These are phyloP conservation scores for Aquilaria sinensis DNA, from an alignment of 345 rosid species.

Conservation along the genomic window DNA sequence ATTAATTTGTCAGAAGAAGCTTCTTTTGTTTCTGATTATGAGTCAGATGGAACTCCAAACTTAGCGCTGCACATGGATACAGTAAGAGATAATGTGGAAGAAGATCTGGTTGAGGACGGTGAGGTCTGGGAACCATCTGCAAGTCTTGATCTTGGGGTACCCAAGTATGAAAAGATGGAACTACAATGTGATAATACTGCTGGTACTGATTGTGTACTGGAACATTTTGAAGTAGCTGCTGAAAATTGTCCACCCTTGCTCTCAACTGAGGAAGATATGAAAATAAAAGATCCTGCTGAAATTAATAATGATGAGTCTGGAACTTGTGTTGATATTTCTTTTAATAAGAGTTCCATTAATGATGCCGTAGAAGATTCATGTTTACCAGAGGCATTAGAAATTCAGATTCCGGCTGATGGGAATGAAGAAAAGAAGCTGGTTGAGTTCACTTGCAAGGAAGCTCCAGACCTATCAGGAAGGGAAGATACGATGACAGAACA, in stretches of 20 bases:
- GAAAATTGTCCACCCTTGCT: conserved; percentile 20
- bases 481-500: conserved; percentile 19
- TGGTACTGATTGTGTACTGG: conserved; percentile 24
- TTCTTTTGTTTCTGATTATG: conserved; percentile 35
- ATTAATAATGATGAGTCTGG: conserved; percentile 15
- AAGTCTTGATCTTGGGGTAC: conserved; percentile 18
- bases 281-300: conserved; percentile 23
- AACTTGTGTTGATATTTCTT: conserved; percentile 17
- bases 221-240: conserved; percentile 16
- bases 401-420: conserved; percentile 22
- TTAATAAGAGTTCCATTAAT: conserved; percentile 15
- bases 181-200: conserved; percentile 8
- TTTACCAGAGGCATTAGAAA: conserved; percentile 24
- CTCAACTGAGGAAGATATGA: conserved; percentile 23
- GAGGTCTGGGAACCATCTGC: conserved; percentile 46
- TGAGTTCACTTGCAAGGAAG: conserved; percentile 14
- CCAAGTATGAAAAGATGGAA: conserved; percentile 16
- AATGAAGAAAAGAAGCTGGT: conserved; percentile 16
- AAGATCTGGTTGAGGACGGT: conserved; percentile 53
- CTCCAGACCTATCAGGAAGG: conserved; percentile 21
- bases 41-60: conserved; percentile 40
- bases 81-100: conserved; percentile 29
- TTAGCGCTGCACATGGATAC: conserved; percentile 27
- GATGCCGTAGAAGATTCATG: conserved; percentile 17
- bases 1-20: conserved; percentile 48